Percentiles rank a stretch among this genome's conserved stretches.
phyloP scores from a whole-genome alignment of 2,329 filamentous ascomycete genomes.

The Nemania sp. region DNA sequence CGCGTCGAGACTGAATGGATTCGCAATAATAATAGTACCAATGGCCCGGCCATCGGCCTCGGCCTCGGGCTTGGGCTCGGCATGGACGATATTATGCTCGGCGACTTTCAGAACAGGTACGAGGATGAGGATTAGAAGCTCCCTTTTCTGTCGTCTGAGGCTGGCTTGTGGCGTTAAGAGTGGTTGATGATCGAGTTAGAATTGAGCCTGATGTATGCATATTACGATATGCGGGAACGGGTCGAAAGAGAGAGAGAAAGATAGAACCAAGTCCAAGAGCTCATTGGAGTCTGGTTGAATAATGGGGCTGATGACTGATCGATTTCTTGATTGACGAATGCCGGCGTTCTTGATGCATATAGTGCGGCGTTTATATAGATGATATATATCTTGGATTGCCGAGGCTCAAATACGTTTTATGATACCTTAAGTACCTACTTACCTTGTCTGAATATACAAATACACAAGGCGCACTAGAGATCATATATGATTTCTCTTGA shows the following conservation, averaged over 20 bases:
- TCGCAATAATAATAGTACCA: slow-evolving; percentile 56
- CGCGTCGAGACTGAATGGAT: slow-evolving; percentile 93
- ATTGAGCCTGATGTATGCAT: slow-evolving; percentile 14
- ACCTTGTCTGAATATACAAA: too few relatives aligned
- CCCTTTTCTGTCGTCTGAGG: slow-evolving; percentile 6
- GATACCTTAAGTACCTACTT: too few relatives aligned
- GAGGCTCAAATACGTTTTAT: too few relatives aligned
- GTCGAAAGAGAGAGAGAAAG: background rate
- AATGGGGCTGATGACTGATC: too few relatives aligned
- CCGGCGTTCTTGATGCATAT: slow-evolving; percentile 19
- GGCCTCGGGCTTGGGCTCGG: slow-evolving; percentile 49
- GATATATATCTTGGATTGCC: background rate
- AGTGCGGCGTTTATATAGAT: slow-evolving; percentile 23
- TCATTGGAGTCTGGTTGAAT: too few relatives aligned
- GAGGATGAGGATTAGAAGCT: slow-evolving; percentile 53
- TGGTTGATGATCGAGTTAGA: too few relatives aligned
- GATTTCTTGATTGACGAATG: background rate
- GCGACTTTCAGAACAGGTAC: slow-evolving; percentile 68
- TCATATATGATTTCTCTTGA: too few relatives aligned
- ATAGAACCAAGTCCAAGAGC: background rate
- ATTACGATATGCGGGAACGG: slow-evolving; percentile 19
- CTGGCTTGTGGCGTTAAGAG: slow-evolving; percentile 10
- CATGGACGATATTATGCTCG: slow-evolving; percentile 73
- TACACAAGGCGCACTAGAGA: too few relatives aligned
- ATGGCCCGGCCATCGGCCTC: too few relatives aligned